Evolutionary conservation across 768 basidiomycete species (phyloP), one percentile per base, ranked within the genome.

Genomic region (Suillus tomentosus): DNA sequence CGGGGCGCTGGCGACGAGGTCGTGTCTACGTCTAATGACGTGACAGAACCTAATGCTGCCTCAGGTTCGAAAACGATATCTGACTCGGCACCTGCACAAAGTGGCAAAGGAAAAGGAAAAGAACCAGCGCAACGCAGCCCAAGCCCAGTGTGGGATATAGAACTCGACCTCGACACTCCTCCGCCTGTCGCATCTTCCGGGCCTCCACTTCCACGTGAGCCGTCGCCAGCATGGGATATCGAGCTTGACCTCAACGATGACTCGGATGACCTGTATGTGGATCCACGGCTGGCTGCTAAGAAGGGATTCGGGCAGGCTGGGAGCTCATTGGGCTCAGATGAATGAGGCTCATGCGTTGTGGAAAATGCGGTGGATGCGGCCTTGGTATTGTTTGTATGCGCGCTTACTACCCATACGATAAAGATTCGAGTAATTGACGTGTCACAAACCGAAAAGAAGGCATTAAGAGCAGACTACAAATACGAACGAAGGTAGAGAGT

Each of bases 121-220:
- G 74, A 70, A 62, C 57, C 17, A 37, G 50, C 62, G n/a, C 65
- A 68, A 19, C 78, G 85, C 55, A 78, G 80, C 58, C 77, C 79
- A 5, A 90, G 88, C 69, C 87, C 89, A 1, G 76, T 79, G 8
- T 92, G 91, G 91, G 89, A 91, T 70, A 88, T 91, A 62, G 91
- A 91, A 67, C 79, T 84, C 5, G 87, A 87, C 63, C 73, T 84
- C 40, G 71, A 82, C 68, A 69, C 69, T 53, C 62, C 64, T 61
- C 61, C 66, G 11, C 69, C 74, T 4, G 65, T 71, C 3, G 24
- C 39, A 43, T 60, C n/a, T 27, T 66, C 53, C 5, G 60, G 45
- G 7, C 61, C 51, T 11, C 45, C 55, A 40, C 68, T 67, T 10
- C 60, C 66, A 3, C 73, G 74, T 15, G 63, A 68, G 48, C 71